Evolutionary conservation across 1,284 basidiomycete genomes (phyloP), one percentile per base, ranked within the genome.

Genomic region (Amylostereum areolatum): DNA sequence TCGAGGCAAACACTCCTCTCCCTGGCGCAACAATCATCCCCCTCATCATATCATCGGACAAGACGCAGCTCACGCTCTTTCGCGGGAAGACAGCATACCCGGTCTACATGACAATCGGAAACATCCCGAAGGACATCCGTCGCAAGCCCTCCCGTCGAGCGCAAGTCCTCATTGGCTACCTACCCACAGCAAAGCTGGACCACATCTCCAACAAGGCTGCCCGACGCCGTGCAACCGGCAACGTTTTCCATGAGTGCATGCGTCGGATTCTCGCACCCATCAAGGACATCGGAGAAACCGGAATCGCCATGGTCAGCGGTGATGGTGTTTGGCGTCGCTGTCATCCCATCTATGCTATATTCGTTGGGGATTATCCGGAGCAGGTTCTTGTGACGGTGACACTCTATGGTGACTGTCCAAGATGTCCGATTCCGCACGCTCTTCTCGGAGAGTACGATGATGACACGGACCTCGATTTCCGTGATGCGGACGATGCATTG

Each of bases 61-160:
- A n/a, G n/a, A n/a, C n/a, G n/a, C n/a, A n/a, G n/a, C n/a, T n/a
- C n/a, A n/a, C n/a, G n/a, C n/a, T n/a, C n/a, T n/a, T n/a, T n/a
- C n/a, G n/a, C n/a, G n/a, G n/a, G n/a, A n/a, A n/a, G n/a, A n/a
- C n/a, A n/a, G n/a, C n/a, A n/a, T n/a, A n/a, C n/a, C n/a, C n/a
- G 0, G 50, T 72, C 0, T 71, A 71, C 43, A 50, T 75, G 12
- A 73, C 69, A 0, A 69, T 75, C 39, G 70, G 73, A 3, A 74
- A 74, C 50, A 57, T 76, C 7, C 69, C 71, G 0, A 73, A 74
- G 45, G 62, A 65, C 7, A 66, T 72, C 3, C 58, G 65, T 4
- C 55, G 63, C 1, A 68, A 70, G 47, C 66, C 69, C 0, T 69
- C 66, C 0, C 49, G 51, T 1, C 60, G 57, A 5, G 68, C 59